Conservation (phyloP, 495 filamentous ascomycete species). For the Entonaema liquescens region DNA sequence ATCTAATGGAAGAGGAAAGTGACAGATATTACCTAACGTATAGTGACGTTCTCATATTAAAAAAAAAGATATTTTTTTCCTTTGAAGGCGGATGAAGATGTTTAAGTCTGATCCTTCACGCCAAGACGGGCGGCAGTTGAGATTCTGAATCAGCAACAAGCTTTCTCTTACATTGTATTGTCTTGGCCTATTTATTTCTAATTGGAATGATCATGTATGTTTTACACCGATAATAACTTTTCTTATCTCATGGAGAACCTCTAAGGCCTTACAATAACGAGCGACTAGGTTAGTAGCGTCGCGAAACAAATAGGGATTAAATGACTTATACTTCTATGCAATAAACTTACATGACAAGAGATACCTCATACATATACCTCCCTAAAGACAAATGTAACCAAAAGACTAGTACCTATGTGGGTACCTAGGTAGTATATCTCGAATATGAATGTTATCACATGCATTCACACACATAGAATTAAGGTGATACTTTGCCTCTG, state of each 20-base stretch:
- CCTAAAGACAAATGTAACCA: no score
- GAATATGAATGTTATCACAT: background rate
- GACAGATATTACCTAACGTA: background rate
- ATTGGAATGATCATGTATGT: background rate
- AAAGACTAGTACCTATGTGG: no score
- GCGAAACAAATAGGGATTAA: no score
- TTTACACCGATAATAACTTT: background rate
- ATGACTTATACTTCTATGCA: no score
- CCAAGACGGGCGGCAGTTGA: conserved; percentile 31
- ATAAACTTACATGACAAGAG: no score
- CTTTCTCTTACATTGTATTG: conserved; percentile 5
- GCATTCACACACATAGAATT: background rate
- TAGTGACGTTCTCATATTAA: background rate
- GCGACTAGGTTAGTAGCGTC: no score
- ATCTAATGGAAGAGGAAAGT: background rate
- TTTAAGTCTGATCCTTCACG: conserved; percentile 1
- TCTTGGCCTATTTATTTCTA: background rate
- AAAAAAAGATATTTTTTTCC: background rate
- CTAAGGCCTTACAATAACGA: no score
- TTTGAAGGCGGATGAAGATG: background rate
- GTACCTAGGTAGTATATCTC: background rate
- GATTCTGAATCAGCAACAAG: conserved; percentile 10
- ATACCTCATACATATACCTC: no score
- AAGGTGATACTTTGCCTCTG: background rate
- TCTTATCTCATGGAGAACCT: no score